phyloP scores from a whole-genome alignment of 305 asterid species.

The Plantago rigida region DNA sequence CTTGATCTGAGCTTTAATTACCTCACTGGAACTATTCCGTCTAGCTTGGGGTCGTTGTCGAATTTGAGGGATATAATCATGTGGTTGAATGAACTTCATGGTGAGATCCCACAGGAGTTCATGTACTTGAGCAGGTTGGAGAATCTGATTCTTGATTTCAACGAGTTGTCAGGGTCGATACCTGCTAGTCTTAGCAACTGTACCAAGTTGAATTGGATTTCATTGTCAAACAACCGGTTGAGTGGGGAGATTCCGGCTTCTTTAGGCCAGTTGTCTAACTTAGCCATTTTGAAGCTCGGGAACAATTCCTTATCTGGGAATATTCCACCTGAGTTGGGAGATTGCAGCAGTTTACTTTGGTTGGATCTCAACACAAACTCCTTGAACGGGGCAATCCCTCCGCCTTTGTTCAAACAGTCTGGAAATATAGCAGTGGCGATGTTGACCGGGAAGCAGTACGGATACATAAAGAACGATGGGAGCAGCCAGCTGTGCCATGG shows the following conservation, averaged over 20 bases:
- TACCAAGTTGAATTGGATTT: conserved; percentile 53
- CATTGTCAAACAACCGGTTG: conserved; percentile 48
- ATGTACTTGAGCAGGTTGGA: conserved; percentile 44
- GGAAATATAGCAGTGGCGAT: conserved; percentile 60
- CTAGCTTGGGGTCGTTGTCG: conserved; percentile 47
- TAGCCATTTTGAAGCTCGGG: conserved; percentile 53
- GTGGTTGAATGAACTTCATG: conserved; percentile 60
- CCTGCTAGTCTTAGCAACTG: conserved; percentile 62
- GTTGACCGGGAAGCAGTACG: conserved; percentile 61
- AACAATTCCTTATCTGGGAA: conserved; percentile 49
- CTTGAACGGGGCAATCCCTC: conserved; percentile 61
- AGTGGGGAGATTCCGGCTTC: conserved; percentile 56
- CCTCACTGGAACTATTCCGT: conserved; percentile 44
- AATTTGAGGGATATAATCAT: conserved; percentile 42
- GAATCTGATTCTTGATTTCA: conserved; percentile 62
- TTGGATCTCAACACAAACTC: conserved; percentile 63
- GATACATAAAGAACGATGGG: conserved; percentile 74
- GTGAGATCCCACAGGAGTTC: conserved; percentile 63
- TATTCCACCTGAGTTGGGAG: conserved; percentile 65
- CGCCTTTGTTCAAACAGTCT: conserved; percentile 66
- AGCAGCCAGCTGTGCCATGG: conserved; percentile 70
- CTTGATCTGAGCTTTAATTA: conserved; percentile 60
- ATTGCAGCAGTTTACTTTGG: conserved; percentile 73
- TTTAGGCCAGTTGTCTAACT: conserved; percentile 41
- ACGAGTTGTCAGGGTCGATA: conserved; percentile 47